phyloP scores from a whole-genome alignment of 768 basidiomycete species.

The Inosperma sp. region DNA sequence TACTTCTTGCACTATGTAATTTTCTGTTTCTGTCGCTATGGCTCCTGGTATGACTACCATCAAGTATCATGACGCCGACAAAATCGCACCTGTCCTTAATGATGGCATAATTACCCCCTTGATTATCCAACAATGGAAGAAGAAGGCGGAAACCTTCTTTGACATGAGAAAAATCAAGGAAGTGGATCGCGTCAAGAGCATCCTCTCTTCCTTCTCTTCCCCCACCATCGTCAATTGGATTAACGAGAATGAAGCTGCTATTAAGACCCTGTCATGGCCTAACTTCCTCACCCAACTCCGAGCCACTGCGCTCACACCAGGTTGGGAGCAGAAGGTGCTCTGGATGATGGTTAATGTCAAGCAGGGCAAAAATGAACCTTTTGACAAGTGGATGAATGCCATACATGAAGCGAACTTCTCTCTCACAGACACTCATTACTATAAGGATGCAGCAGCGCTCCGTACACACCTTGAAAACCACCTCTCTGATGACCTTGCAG shows the following conservation, averaged over 20 bases:
- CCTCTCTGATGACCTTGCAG: neutral
- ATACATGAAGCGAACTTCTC: neutral
- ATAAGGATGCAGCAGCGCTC: neutral
- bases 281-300: neutral
- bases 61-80: too few species aligned
- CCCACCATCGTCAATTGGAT: neutral
- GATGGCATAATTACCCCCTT: neutral
- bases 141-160: neutral
- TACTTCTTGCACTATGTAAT: too few species aligned
- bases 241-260: neutral
- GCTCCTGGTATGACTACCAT: too few species aligned
- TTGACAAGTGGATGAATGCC: neutral
- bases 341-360: neutral
- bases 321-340: neutral
- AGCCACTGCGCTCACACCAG: neutral
- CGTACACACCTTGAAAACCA: neutral
- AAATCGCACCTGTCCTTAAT: neutral
- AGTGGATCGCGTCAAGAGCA: neutral
- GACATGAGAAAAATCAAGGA: neutral
- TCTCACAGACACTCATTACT: neutral
- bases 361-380: neutral
- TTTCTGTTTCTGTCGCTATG: too few species aligned
- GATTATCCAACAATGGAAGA: neutral
- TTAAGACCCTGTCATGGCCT: neutral
- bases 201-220: neutral